These are phyloP conservation scores for Lipomyces yamadae DNA, from an alignment of 805 yeast genomes.

Conservation along the genomic window DNA sequence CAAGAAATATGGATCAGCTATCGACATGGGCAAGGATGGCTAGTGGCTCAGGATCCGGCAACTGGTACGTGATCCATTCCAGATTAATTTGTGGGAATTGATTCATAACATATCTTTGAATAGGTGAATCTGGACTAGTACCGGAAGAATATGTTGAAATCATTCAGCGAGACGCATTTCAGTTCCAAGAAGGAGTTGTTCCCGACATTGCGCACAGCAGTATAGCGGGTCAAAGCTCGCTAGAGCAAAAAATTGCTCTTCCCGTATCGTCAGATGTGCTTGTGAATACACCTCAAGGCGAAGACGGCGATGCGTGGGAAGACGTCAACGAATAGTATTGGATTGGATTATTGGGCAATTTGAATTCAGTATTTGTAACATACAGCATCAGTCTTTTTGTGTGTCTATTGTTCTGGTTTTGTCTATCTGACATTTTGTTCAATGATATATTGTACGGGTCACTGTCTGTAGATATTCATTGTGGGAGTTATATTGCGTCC, in stretches of 20 bases:
- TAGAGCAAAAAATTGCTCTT: neutral
- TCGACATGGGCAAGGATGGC: slow-evolving; percentile 98
- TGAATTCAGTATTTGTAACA: neutral
- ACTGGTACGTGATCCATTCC: slow-evolving; percentile 42
- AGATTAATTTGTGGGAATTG: neutral
- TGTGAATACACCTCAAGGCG: slow-evolving; percentile 16
- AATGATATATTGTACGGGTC: neutral
- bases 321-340: slow-evolving; percentile 20
- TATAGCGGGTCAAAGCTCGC: neutral
- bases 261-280: neutral
- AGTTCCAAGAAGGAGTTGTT: neutral
- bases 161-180: slow-evolving; percentile 40
- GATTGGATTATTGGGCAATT: neutral
- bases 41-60: slow-evolving; percentile 80
- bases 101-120: neutral
- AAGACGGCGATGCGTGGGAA: slow-evolving; percentile 43
- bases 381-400: neutral
- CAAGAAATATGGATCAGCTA: slow-evolving; percentile 84
- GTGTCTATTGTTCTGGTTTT: neutral
- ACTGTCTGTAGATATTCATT: slow-evolving; percentile 5
- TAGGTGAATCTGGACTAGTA: slow-evolving; percentile 77
- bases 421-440: neutral
- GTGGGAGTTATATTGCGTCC: neutral
- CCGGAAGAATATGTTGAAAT: slow-evolving; percentile 91
- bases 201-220: neutral